These are phyloP conservation scores for Melastoma candidum DNA, from an alignment of 441 rosid species.

Conservation along the genomic window DNA sequence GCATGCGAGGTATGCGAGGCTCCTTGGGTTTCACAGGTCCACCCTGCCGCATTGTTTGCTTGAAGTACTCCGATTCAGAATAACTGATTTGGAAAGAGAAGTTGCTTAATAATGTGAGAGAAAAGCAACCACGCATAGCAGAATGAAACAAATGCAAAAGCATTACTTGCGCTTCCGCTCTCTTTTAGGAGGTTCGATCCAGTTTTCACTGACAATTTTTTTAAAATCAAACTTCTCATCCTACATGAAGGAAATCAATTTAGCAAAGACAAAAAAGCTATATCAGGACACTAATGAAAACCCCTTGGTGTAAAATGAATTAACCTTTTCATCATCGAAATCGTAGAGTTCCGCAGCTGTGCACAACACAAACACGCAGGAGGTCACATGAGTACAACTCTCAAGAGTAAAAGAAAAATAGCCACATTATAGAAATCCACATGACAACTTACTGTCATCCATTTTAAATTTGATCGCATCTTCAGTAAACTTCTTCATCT, in stretches of 20 bases:
- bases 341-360: conserved; percentile 87
- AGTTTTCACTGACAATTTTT: conserved; percentile 91
- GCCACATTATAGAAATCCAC: background rate
- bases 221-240: conserved; percentile 96
- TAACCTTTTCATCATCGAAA: conserved; percentile 79
- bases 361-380: conserved; percentile 11
- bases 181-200: conserved; percentile 99
- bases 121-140: conserved; percentile 2
- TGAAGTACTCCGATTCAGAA: conserved; percentile 95
- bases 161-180: conserved; percentile 98
- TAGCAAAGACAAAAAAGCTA: conserved; percentile 8
- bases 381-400: background rate
- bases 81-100: conserved; percentile 38
- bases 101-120: conserved; percentile 2
- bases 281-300: conserved; percentile 16
- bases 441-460: conserved; percentile 40
- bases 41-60: conserved; percentile 97
- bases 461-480: conserved; percentile 97
- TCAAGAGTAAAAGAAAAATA: conserved; percentile 3
- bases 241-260: conserved; percentile 29
- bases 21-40: conserved; percentile 95
- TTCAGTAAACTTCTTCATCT: conserved; percentile 99
- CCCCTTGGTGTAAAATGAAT: conserved; percentile 13
- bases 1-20: conserved; percentile 99
- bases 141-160: background rate